These are phyloP conservation scores for Aquilaria sinensis DNA, from an alignment of 345 rosid species.

Conservation along the genomic window DNA sequence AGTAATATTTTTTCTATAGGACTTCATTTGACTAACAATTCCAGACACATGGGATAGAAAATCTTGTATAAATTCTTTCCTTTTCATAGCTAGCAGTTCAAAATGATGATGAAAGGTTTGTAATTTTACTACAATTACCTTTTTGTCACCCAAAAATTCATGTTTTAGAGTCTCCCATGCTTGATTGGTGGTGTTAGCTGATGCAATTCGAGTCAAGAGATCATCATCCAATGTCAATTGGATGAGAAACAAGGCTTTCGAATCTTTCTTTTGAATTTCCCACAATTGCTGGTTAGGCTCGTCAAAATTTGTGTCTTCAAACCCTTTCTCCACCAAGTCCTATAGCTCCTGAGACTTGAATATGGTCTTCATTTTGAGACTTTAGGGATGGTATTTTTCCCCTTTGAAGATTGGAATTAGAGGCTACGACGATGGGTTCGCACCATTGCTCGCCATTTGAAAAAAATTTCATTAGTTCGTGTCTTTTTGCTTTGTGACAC, in stretches of 20 bases:
- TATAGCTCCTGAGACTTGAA: slow-evolving; percentile 1
- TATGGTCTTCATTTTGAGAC: not conserved
- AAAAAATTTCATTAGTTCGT: not conserved
- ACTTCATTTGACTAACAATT: not conserved
- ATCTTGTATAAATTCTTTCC: not conserved
- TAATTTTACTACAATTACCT: not conserved
- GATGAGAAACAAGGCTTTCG: slow-evolving; percentile 4
- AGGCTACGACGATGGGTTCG: not conserved
- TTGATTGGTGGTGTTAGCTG: too few relatives aligned
- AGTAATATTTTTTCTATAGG: not conserved
- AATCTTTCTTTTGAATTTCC: not conserved
- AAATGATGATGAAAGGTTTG: not conserved
- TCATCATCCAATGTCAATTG: not conserved
- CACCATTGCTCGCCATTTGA: not conserved
- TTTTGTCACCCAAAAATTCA: not conserved
- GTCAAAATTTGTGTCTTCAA: not conserved
- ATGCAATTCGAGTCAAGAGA: not conserved
- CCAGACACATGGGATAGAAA: not conserved
- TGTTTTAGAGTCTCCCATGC: too few relatives aligned
- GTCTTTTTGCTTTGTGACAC: not conserved
- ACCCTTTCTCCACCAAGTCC: slow-evolving; percentile 1
- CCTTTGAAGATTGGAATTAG: slow-evolving; percentile 1
- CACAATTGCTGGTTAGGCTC: not conserved
- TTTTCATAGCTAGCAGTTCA: not conserved
- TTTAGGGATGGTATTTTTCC: not conserved